Base-by-base conservation (phyloP, 768 basidiomycete species). In the Clitopilus hobsonii region DNA sequence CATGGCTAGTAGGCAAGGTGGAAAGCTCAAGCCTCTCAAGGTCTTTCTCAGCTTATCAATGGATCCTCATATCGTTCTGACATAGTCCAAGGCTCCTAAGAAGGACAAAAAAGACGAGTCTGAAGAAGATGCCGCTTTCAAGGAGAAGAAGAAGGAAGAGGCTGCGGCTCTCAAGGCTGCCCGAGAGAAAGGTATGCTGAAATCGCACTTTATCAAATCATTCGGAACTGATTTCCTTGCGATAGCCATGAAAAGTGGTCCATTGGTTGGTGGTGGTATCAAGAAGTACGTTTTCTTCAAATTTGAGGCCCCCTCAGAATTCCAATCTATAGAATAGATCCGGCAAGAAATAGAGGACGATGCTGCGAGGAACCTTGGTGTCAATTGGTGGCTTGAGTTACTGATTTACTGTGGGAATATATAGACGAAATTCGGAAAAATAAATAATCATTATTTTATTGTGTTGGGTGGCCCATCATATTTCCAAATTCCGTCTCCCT, bases 21-120 rank as follows among this genome's bases (percentile, higher is more conserved):
- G 91, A 66, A 93, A 94, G 73, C 65, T 86, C 52, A 94, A 94
- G 80, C 91, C 91, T 52, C 72, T 93, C 61, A 93, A 93, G 89
- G 91, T 85, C 58, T 51, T 54, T 26, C 59, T 3, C 24, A 38
- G 26, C 30, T 18, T 24, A 55, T 22, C 11, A 3, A 51, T 55
- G 24, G 32, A 24, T 47, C 53, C 52, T 29, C 14, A 25, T 38
- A 56, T 28, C n/a, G n/a, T 47, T 29, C 41, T 56, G 38, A 56
- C 53, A 32, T 52, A 36, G 52, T 22, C 27, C 13, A 58, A 94
- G 91, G 85, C 89, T 52, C 79, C 91, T 38, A 94, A 92, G 84
- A 93, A 93, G 69, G 85, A 84, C 0, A 83, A 85, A 71, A 83
- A 80, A 61, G 89, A 86, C 1, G 81, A 83, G 4, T 80, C 80